Evolutionary conservation across 1,284 basidiomycete genomes (phyloP), one percentile per base, ranked within the genome.

Genomic region (Apiotrichum gamsii): DNA sequence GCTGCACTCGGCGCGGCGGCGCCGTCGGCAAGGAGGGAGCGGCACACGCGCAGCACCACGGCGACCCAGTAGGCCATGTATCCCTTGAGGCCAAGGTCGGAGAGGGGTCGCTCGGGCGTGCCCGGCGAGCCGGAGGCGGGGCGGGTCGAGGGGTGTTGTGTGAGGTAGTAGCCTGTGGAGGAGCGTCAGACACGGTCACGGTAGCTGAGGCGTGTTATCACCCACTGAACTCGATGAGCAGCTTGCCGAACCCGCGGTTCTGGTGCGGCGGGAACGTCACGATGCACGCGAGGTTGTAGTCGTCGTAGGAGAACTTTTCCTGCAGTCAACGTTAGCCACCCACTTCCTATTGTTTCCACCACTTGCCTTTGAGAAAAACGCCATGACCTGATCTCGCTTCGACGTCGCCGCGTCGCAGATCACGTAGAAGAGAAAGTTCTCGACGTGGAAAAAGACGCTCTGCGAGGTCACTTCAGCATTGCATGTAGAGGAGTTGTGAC

Each of bases 271-370:
- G 95, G 45, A 98, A 82, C 3, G 89, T 90, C 54, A 97, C 83
- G 60, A 98, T 99, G 70, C 90, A 95, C 2, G 94, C 94, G 14
- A 99, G 79, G 64, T 98, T 99, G 74, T 93, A 96, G 60, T 93
- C 89, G 61, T 98, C 94, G 61, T 90, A 95, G 1, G 90, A 94
- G 19, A 86, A 67, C 69, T 97, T 97, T 73, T 97, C 94, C 87
- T 93, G 66, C n/a, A 18, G 4, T 11, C 16, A 28, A 45, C 8
- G 28, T 30, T 8, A 10, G 8, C 9, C 16, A 21, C 13, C 10
- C 1, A 6, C 1, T 38, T 4, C 10, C 9, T 19, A 15, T 0
- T 9, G 29, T n/a, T n/a, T n/a, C n/a, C n/a, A n/a, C n/a, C n/a
- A 52, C 62, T 24, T 52, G 84, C 89, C 74, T 97, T 97, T 23